phyloP scores from a whole-genome alignment of 2,329 filamentous ascomycete species.

The Stagonosporopsis vannaccii region DNA sequence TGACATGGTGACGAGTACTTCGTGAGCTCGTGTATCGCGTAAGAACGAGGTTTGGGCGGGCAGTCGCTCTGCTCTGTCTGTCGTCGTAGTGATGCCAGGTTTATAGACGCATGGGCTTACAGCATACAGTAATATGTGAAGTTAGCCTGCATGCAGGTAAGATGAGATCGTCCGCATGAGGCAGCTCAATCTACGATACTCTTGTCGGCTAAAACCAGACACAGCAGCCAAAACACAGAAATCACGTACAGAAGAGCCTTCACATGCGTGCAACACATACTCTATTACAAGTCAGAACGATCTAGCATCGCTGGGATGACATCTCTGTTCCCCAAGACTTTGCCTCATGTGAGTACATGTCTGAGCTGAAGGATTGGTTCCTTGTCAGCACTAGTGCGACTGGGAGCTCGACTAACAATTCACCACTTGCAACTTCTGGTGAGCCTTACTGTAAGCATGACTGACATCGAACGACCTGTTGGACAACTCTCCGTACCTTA shows the following conservation, averaged over 20 bases:
- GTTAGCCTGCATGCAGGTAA: conserved; percentile 7
- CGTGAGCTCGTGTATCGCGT: not conserved
- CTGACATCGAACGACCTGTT: not conserved
- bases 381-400: not conserved
- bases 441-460: not conserved
- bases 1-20: not conserved
- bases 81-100: not conserved
- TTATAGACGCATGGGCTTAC: too few relatives aligned
- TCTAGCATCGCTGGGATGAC: too few relatives aligned
- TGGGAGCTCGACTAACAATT: not conserved
- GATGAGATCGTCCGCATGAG: not conserved
- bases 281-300: not conserved
- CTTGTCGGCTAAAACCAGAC: not conserved
- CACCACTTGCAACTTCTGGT: not conserved
- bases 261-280: not conserved
- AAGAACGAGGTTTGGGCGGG: not conserved
- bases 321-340: too few relatives aligned
- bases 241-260: too few relatives aligned
- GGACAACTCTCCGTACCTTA: not conserved
- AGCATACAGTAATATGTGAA: too few relatives aligned
- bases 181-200: not conserved
- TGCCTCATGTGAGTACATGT: not conserved
- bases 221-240: too few relatives aligned
- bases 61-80: not conserved
- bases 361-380: too few relatives aligned